phyloP scores from a whole-genome alignment of 2,329 filamentous ascomycete genomes.

The Cladophialophora bantiana region DNA sequence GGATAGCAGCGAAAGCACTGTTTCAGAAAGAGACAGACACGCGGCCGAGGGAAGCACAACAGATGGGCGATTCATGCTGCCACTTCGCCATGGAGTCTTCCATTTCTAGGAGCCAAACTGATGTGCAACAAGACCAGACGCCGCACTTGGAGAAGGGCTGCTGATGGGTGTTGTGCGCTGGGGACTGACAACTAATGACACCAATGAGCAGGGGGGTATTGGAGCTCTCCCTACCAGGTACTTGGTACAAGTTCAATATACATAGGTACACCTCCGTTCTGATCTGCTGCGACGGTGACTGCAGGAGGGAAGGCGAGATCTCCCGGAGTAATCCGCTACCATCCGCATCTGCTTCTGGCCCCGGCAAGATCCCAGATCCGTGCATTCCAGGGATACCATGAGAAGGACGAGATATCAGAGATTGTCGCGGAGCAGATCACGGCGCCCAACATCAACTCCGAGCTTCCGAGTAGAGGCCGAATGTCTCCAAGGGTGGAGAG shows the following conservation, averaged over 20 bases:
- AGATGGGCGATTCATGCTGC: not conserved
- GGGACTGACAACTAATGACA: too few relatives aligned
- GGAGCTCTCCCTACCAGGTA: too few relatives aligned
- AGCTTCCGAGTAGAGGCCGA: conserved; percentile 4
- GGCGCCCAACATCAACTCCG: conserved; percentile 1
- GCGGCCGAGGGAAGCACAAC: not conserved
- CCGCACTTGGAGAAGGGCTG: not conserved
- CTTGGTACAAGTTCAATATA: not conserved
- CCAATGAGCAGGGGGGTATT: not conserved
- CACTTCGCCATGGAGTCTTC: not conserved
- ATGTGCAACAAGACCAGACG: not conserved
- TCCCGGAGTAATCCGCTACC: conserved; percentile 20
- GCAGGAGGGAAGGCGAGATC: conserved; percentile 3
- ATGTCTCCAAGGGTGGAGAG: not conserved
- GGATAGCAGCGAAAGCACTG: not conserved
- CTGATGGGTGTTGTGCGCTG: not conserved
- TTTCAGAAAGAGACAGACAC: conserved; percentile 1
- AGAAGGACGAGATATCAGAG: not conserved
- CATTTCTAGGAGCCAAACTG: not conserved
- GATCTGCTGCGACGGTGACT: not conserved
- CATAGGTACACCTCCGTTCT: not conserved
- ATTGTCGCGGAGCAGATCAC: not conserved
- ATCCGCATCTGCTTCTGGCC: conserved; percentile 8
- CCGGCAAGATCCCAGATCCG: conserved; percentile 20
- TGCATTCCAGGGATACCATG: not conserved